A percentile compares a stretch with the other conserved stretches of the same genome.
phyloP scores from a whole-genome alignment of 2,329 filamentous ascomycete genomes.

The Teratosphaeria zuluensis region DNA sequence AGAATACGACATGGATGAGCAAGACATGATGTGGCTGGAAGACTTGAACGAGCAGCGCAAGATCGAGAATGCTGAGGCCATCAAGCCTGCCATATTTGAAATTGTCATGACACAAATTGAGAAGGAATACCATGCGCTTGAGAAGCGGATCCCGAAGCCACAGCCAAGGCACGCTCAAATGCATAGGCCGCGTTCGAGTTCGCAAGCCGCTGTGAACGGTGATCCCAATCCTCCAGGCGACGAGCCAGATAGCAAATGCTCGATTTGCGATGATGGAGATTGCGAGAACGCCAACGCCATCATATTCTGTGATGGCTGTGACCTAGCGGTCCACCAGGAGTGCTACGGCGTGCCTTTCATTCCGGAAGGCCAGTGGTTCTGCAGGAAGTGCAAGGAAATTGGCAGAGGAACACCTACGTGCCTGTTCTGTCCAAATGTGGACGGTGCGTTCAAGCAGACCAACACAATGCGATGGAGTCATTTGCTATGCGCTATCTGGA shows the following conservation, averaged over 20 bases:
- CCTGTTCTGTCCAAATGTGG: constrained; percentile 96
- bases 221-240: constrained; percentile 73
- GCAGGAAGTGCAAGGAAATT: constrained; percentile 90
- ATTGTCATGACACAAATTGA: constrained; percentile 98
- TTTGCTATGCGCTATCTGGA: constrained; percentile 94
- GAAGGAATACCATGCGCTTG: constrained; percentile 93
- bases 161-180: constrained; percentile 95
- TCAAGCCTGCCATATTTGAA: constrained; percentile 90
- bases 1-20: constrained; percentile 99
- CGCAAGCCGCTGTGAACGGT: constrained; percentile 88
- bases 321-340: constrained; percentile 94
- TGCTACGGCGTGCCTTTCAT: constrained; percentile 99
- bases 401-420: constrained; percentile 87
- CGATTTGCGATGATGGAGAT: constrained; percentile 97
- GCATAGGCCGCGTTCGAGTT: constrained; percentile 83
- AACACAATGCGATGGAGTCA: constrained; percentile 96
- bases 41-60: constrained; percentile 70
- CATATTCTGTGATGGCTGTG: constrained; percentile 96
- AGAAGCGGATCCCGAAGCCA: constrained; percentile 93
- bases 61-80: constrained; percentile 63
- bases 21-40: constrained; percentile 93
- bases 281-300: constrained; percentile 99
- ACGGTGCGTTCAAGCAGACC: constrained; percentile 97
- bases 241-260: constrained; percentile 94
- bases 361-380: constrained; percentile 96